Conservation (phyloP, 2,329 filamentous ascomycete genomes). For the Aureobasidium sp. region DNA sequence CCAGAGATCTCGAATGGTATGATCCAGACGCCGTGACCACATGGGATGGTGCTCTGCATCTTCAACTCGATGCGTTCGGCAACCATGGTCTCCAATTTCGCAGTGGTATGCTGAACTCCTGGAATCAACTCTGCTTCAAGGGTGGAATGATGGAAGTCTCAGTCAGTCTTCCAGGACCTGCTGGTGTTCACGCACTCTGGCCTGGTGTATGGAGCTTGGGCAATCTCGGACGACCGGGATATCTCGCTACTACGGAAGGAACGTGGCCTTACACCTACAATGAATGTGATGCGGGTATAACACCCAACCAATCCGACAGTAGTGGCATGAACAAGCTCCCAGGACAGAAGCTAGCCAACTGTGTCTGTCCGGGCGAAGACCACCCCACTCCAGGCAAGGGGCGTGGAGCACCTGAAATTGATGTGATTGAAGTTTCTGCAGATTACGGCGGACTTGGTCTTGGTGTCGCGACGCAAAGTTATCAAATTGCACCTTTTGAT, state of each 20-base stretch:
- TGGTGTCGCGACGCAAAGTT: constrained; percentile 42
- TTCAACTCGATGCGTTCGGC: constrained; percentile 39
- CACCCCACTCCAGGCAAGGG: constrained; percentile 42
- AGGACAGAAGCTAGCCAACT: constrained; percentile 39
- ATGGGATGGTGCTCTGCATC: constrained; percentile 38
- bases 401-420: constrained; percentile 43
- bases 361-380: constrained; percentile 39
- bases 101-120: constrained; percentile 47
- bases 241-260: constrained; percentile 46
- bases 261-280: constrained; percentile 51
- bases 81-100: constrained; percentile 42
- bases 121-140: constrained; percentile 50
- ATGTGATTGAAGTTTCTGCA: constrained; percentile 41
- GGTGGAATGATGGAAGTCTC: constrained; percentile 48
- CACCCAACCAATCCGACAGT: constrained; percentile 40
- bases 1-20: constrained; percentile 46
- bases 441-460: constrained; percentile 26
- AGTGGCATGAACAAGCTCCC: constrained; percentile 39
- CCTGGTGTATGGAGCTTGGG: constrained; percentile 50
- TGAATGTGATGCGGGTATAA: constrained; percentile 44
- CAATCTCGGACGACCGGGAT: constrained; percentile 47
- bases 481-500: constrained; percentile 45
- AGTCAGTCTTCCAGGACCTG: constrained; percentile 45
- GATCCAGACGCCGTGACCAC: constrained; percentile 47
- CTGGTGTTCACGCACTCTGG: constrained; percentile 44